phyloP scores from a whole-genome alignment of 2,329 filamentous ascomycete species.

The Fusarium verrucosum region DNA sequence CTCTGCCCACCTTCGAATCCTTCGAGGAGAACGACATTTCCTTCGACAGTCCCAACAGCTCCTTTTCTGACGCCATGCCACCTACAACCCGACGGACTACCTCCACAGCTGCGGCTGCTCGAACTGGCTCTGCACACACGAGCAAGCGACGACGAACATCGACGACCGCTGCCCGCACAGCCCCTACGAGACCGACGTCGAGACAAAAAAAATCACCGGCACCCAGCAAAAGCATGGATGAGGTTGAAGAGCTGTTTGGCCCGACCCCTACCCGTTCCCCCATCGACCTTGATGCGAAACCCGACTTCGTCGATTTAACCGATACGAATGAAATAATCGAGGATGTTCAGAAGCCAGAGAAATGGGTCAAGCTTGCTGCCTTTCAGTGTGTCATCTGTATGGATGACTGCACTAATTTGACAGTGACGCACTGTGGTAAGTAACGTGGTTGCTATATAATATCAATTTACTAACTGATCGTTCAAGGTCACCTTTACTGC shows the following conservation, averaged over 20 bases:
- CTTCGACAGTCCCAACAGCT: slow-evolving; percentile 42
- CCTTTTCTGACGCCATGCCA: slow-evolving; percentile 47
- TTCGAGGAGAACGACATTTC: slow-evolving; percentile 41
- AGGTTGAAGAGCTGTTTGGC: slow-evolving; percentile 46
- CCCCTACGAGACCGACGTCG: slow-evolving; percentile 3
- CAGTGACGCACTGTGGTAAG: slow-evolving; percentile 74
- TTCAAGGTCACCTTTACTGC: slow-evolving; percentile 70
- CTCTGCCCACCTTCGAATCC: slow-evolving; percentile 44
- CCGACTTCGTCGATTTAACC: slow-evolving; percentile 48
- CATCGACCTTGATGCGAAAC: slow-evolving; percentile 20
- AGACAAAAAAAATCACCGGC: slow-evolving; percentile 15
- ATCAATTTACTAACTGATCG: slow-evolving; percentile 21
- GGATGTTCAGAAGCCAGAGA: slow-evolving; percentile 55
- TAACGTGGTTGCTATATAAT: slow-evolving; percentile 13
- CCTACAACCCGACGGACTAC: slow-evolving; percentile 31
- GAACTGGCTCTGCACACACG: slow-evolving; percentile 14
- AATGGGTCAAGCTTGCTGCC: slow-evolving; percentile 60
- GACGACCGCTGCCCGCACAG: slow-evolving; percentile 9
- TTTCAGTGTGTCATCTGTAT: slow-evolving; percentile 76
- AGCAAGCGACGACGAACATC: slow-evolving; percentile 45
- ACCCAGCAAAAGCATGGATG: slow-evolving; percentile 29
- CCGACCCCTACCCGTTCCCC: slow-evolving; percentile 27
- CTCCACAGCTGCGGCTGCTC: slow-evolving; percentile 24
- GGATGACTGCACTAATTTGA: slow-evolving; percentile 67
- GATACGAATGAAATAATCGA: slow-evolving; percentile 56